Conservation (phyloP, 73 alveolate genomes). For the Tetrahymena borealis region DNA sequence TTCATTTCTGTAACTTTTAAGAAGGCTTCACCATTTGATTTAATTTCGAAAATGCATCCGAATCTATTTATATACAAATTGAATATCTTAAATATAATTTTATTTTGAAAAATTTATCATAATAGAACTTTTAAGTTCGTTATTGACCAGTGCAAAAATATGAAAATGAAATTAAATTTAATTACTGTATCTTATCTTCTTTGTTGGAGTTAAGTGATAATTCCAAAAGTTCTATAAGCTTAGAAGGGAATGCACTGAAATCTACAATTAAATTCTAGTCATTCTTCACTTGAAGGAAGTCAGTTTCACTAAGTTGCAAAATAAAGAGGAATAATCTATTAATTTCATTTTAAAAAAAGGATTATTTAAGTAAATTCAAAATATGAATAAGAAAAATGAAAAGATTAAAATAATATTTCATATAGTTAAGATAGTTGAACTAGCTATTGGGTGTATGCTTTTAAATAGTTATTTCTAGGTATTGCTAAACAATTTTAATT, state of each 20-base stretch:
- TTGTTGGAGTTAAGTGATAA: slow-evolving; percentile 21
- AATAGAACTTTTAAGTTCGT: background rate
- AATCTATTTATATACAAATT: background rate
- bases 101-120: too few species aligned
- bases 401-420: too few species aligned
- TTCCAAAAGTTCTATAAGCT: slow-evolving; percentile 23
- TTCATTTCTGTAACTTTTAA: slow-evolving; percentile 27
- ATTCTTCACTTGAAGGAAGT: slow-evolving; percentile 25
- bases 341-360: background rate
- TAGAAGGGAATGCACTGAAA: slow-evolving; percentile 33
- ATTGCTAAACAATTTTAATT: background rate
- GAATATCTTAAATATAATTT: background rate
- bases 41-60: slow-evolving; percentile 14
- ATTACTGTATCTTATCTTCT: slow-evolving; percentile 30
- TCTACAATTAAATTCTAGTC: slow-evolving; percentile 39
- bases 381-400: too few species aligned
- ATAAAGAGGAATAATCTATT: slow-evolving; percentile 8
- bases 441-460: too few species aligned
- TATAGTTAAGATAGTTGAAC: too few species aligned
- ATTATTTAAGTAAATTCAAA: too few species aligned
- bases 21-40: slow-evolving; percentile 27
- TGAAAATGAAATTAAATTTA: background rate
- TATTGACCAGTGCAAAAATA: background rate
- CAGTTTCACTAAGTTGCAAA: slow-evolving; percentile 25
- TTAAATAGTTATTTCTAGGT: too few species aligned